phyloP scores from a whole-genome alignment of 2,329 filamentous ascomycete genomes.

The Paramyrothecium roridum region DNA sequence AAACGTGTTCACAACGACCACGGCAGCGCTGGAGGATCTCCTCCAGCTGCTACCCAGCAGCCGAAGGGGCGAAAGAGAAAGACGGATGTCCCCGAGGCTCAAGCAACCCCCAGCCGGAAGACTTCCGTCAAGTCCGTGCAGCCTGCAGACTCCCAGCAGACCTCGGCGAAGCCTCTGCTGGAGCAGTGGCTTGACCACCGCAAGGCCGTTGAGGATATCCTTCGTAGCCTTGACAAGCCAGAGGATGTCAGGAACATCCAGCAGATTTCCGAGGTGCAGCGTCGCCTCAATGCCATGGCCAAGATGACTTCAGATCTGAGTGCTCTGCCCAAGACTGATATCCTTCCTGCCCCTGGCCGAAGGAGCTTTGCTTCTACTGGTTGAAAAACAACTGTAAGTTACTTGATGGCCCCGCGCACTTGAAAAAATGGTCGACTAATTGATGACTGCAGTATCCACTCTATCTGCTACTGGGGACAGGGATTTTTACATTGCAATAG shows the following conservation, averaged over 20 bases:
- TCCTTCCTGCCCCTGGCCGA: slow-evolving; percentile 12
- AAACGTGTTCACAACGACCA: slow-evolving; percentile 80
- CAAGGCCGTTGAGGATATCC: slow-evolving; percentile 58
- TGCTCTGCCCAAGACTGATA: slow-evolving; percentile 16
- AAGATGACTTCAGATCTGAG: slow-evolving; percentile 39
- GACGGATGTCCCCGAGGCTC: slow-evolving; percentile 44
- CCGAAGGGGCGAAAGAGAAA: slow-evolving; percentile 57
- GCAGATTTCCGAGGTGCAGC: slow-evolving; percentile 49
- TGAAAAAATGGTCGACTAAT: background rate
- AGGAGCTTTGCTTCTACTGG: slow-evolving; percentile 23
- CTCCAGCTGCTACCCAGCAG: slow-evolving; percentile 25
- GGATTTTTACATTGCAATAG: background rate
- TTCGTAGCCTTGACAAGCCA: slow-evolving; percentile 46
- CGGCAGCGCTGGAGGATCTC: slow-evolving; percentile 38
- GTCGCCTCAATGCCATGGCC: slow-evolving; percentile 47
- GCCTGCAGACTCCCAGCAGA: slow-evolving; percentile 27
- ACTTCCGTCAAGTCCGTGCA: slow-evolving; percentile 39
- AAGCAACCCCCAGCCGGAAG: slow-evolving; percentile 43
- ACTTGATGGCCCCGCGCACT: background rate
- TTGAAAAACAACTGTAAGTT: slow-evolving; percentile 25
- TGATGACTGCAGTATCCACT: background rate
- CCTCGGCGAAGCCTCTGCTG: slow-evolving; percentile 36
- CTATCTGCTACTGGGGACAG: slow-evolving; percentile 1
- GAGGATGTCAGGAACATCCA: slow-evolving; percentile 51
- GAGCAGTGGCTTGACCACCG: slow-evolving; percentile 62